Evolutionary conservation across 345 rosid genomes (phyloP).

Genomic region (Populus deltoides): DNA sequence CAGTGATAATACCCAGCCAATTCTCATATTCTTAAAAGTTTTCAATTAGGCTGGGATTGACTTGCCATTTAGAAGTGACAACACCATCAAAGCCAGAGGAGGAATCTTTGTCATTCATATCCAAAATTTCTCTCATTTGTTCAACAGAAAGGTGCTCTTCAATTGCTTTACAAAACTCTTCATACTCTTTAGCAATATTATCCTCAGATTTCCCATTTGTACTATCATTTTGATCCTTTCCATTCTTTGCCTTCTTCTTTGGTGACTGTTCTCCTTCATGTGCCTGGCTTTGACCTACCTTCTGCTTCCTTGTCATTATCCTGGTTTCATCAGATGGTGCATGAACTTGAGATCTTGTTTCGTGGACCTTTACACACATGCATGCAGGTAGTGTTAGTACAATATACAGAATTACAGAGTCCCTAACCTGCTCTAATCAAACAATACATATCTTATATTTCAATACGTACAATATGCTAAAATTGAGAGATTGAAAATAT

Average conservation of each 20-base stretch:
- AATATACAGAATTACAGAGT: neutral
- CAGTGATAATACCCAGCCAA: neutral
- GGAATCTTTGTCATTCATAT: slow-evolving; percentile 56
- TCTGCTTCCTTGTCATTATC: slow-evolving; percentile 74
- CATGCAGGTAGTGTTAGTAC: neutral
- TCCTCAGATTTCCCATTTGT: slow-evolving; percentile 29
- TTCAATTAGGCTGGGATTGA: neutral
- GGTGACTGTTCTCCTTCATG: slow-evolving; percentile 56
- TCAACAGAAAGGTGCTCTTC: slow-evolving; percentile 49
- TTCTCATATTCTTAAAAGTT: neutral
- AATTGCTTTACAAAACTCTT: slow-evolving; percentile 48
- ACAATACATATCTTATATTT: neutral
- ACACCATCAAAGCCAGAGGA: slow-evolving; percentile 47
- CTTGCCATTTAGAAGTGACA: slow-evolving; percentile 40
- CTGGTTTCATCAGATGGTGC: slow-evolving; percentile 52
- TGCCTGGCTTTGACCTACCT: slow-evolving; percentile 65
- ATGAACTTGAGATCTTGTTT: slow-evolving; percentile 66
- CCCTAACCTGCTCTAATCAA: neutral
- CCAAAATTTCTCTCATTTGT: slow-evolving; percentile 61
- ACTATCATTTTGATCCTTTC: slow-evolving; percentile 7
- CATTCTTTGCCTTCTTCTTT: slow-evolving; percentile 59
- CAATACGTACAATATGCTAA: neutral
- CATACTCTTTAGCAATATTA: slow-evolving; percentile 39
- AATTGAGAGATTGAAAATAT: neutral
- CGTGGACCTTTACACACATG: slow-evolving; percentile 51